These are phyloP conservation scores for Saccharum hybrid DNA, from an alignment of 202 grass and related monocot genomes.

Conservation along the genomic window DNA sequence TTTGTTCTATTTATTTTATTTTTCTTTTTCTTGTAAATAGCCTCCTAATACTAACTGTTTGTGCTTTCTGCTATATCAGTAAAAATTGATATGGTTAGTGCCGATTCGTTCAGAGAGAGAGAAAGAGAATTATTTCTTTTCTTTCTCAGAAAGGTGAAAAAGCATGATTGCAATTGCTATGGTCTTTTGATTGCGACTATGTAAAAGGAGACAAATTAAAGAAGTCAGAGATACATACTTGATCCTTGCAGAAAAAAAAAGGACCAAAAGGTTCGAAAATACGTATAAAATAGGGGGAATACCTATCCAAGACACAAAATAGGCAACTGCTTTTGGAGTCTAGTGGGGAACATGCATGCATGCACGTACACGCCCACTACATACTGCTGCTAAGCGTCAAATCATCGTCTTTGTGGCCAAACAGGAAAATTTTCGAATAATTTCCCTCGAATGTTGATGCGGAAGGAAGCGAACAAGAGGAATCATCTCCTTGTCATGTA, in stretches of 20 bases:
- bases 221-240: conserved; percentile 8
- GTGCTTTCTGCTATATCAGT: no score
- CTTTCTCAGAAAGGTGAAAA: not conserved
- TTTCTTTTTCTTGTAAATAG: no score
- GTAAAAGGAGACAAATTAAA: not conserved
- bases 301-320: conserved; percentile 41
- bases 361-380: conserved; percentile 39
- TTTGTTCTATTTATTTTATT: no score
- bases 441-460: conserved; percentile 1
- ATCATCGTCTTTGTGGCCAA: not conserved
- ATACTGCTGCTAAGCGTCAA: not conserved
- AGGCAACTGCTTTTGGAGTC: conserved; percentile 23
- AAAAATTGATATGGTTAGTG: no score
- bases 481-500: conserved; percentile 23
- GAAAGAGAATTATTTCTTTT: not conserved
- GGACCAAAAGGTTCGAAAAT: no score
- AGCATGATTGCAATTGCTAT: not conserved
- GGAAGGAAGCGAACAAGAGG: conserved; percentile 24
- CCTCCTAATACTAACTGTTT: no score
- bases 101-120: no score
- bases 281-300: not conserved
- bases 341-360: conserved; percentile 47
- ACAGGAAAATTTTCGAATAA: not conserved
- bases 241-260: not conserved
- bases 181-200: not conserved